phyloP scores from a whole-genome alignment of 352 stramenopile genomes.

The Phytophthora pistaciae region DNA sequence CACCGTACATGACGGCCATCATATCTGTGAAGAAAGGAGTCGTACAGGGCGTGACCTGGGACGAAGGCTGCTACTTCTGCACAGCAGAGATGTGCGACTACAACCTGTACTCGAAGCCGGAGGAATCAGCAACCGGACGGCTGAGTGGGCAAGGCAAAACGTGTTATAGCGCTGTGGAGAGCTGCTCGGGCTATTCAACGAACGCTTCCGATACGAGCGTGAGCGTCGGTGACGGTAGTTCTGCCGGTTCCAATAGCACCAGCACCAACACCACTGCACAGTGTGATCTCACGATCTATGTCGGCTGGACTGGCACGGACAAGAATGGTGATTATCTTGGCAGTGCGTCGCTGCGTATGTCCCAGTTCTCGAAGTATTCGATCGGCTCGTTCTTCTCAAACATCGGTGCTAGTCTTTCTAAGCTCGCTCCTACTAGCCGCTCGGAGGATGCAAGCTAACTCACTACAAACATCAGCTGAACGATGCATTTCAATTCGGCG shows the following conservation, averaged over 20 bases:
- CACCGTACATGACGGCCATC: slow-evolving; percentile 81
- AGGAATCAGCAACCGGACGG: slow-evolving; percentile 56
- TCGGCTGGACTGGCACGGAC: slow-evolving; percentile 85
- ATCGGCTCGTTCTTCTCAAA: slow-evolving; percentile 81
- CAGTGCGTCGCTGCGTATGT: slow-evolving; percentile 81
- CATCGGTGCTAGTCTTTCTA: slow-evolving; percentile 61
- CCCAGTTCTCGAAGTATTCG: slow-evolving; percentile 88
- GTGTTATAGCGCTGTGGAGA: slow-evolving; percentile 56
- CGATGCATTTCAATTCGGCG: not conserved
- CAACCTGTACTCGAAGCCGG: slow-evolving; percentile 69
- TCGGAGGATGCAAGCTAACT: slow-evolving; percentile 41
- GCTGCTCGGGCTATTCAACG: slow-evolving; percentile 33
- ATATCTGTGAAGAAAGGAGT: slow-evolving; percentile 83
- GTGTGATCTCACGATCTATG: slow-evolving; percentile 81
- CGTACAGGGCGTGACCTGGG: slow-evolving; percentile 83
- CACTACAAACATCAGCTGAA: not conserved
- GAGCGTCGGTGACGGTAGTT: slow-evolving; percentile 28
- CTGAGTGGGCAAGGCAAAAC: slow-evolving; percentile 66
- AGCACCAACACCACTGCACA: slow-evolving; percentile 46
- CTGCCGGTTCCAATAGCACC: slow-evolving; percentile 21
- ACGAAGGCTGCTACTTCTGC: slow-evolving; percentile 87
- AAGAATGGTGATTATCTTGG: slow-evolving; percentile 82
- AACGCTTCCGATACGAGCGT: slow-evolving; percentile 28
- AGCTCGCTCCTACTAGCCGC: slow-evolving; percentile 54
- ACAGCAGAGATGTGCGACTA: slow-evolving; percentile 61